Conservation (phyloP, 192 early-diverging fungal genomes). For the Pilobolus umbonatus region DNA sequence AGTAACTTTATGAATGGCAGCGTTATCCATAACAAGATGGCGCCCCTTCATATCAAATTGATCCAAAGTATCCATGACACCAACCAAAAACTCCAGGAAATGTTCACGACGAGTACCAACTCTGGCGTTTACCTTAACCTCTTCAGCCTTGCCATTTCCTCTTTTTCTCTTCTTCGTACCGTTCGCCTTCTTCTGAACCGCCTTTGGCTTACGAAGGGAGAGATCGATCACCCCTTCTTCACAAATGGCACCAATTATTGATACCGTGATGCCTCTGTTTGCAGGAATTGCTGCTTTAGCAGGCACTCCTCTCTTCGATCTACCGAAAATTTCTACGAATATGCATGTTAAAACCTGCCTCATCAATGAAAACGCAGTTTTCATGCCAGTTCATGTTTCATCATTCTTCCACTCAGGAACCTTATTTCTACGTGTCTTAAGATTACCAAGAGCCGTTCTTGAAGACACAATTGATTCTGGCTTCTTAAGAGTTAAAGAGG, state of each 20-base stretch:
- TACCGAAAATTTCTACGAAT: conserved; percentile 3
- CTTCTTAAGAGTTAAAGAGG: conserved; percentile 7
- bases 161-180: conserved; percentile 6
- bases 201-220: conserved; percentile 1
- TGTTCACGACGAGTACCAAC: neutral
- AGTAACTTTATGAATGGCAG: conserved; percentile 8
- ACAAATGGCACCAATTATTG: conserved; percentile 7
- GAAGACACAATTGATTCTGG: neutral
- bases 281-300: neutral
- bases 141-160: neutral
- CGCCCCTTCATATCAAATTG: neutral
- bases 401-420: neutral
- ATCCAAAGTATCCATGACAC: conserved; percentile 11
- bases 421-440: conserved; percentile 5
- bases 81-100: neutral
- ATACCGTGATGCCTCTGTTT: neutral
- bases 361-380: conserved; percentile 9
- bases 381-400: neutral
- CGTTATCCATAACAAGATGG: conserved; percentile 21
- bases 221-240: conserved; percentile 7
- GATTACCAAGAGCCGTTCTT: conserved; percentile 1
- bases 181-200: neutral
- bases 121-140: neutral
- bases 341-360: conserved; percentile 12
- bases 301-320: conserved; percentile 10